Evolutionary conservation across 78 protist genomes (phyloP).

Genomic region (Dictyostelium capitatum): DNA sequence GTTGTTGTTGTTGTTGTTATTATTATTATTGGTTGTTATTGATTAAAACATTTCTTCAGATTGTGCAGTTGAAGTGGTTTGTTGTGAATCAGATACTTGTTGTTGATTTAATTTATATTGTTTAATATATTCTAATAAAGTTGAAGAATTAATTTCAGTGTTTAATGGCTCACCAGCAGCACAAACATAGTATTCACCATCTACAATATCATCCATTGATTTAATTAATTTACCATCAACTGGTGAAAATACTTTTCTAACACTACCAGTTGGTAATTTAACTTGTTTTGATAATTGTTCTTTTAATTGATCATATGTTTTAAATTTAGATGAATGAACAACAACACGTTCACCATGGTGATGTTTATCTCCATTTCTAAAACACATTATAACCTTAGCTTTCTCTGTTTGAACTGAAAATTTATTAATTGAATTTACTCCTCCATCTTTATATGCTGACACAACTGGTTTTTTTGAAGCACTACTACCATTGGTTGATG

Average conservation of each 20-base stretch:
- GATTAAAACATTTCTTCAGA: neutral
- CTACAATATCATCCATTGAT: conserved; percentile 52
- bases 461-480: conserved; percentile 47
- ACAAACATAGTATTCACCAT: conserved; percentile 63
- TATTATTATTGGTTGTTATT: too few species aligned
- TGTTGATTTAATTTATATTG: conserved; percentile 4
- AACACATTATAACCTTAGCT: conserved; percentile 49
- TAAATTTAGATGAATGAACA: conserved; percentile 60
- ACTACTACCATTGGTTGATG: neutral
- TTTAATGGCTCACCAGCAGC: conserved; percentile 61
- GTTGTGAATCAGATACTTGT: neutral
- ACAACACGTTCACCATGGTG: conserved; percentile 46
- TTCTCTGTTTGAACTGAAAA: conserved; percentile 59
- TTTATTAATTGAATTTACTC: conserved; percentile 1
- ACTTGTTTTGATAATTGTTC: conserved; percentile 76
- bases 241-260: conserved; percentile 34
- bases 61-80: conserved; percentile 1
- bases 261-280: conserved; percentile 56
- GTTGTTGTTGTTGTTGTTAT: too few species aligned
- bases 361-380: conserved; percentile 64
- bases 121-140: neutral
- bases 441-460: conserved; percentile 23
- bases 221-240: conserved; percentile 42
- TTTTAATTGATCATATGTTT: conserved; percentile 69
- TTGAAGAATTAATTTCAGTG: neutral